phyloP scores from a whole-genome alignment of 2,329 filamentous ascomycete genomes.

The Sarocladiaceae sp. region DNA sequence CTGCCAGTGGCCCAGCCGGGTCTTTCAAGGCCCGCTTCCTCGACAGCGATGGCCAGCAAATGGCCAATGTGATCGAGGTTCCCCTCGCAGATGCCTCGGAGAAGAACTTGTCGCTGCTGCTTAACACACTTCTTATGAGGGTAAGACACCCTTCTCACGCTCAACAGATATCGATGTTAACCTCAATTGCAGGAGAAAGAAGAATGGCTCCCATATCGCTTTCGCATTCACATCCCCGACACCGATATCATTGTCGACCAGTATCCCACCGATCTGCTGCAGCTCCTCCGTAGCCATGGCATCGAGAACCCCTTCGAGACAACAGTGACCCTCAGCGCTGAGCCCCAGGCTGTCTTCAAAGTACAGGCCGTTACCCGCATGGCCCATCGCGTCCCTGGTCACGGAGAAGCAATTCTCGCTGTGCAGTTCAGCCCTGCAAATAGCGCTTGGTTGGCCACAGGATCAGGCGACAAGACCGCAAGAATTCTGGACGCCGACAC shows the following conservation, averaged over 20 bases:
- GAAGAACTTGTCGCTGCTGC: slow-evolving; percentile 80
- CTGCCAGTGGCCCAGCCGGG: slow-evolving; percentile 65
- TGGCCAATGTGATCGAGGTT: slow-evolving; percentile 67
- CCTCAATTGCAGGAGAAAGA: slow-evolving; percentile 40
- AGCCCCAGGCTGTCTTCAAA: slow-evolving; percentile 88
- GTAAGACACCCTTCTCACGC: slow-evolving; percentile 36
- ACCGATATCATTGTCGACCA: slow-evolving; percentile 50
- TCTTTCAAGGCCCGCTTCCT: slow-evolving; percentile 84
- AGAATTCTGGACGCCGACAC: slow-evolving; percentile 94
- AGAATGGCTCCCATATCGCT: slow-evolving; percentile 58
- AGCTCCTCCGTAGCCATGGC: slow-evolving; percentile 51
- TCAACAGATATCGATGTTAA: background rate
- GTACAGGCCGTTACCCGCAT: slow-evolving; percentile 90
- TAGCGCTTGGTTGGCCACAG: slow-evolving; percentile 77
- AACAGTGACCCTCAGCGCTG: slow-evolving; percentile 51
- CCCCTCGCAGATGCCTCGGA: slow-evolving; percentile 81
- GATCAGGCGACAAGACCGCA: slow-evolving; percentile 86
- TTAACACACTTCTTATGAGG: slow-evolving; percentile 80
- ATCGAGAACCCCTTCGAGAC: slow-evolving; percentile 56
- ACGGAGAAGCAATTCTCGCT: slow-evolving; percentile 85
- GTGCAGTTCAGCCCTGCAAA: slow-evolving; percentile 79
- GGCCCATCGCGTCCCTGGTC: slow-evolving; percentile 81
- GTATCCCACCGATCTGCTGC: slow-evolving; percentile 51
- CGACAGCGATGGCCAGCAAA: slow-evolving; percentile 71
- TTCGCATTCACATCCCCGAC: slow-evolving; percentile 54